These are phyloP conservation scores for Boletus edulis DNA, from an alignment of 768 basidiomycete genomes.

Conservation along the genomic window DNA sequence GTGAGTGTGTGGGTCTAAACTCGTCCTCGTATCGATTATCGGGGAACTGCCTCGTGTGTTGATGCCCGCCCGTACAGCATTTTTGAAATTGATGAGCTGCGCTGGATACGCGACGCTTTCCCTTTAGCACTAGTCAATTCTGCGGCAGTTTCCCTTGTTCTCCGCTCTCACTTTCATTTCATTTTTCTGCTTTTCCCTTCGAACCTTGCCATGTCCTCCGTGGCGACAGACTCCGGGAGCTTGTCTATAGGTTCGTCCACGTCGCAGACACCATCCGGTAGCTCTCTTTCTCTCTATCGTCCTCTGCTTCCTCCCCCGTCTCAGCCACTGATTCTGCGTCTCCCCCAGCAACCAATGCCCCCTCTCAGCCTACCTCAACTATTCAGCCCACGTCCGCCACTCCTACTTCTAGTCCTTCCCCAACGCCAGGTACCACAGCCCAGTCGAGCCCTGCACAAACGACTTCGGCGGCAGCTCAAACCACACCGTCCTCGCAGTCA, in stretches of 20 bases:
- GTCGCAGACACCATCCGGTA: slow-evolving; percentile 13
- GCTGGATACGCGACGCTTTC: neutral
- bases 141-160: neutral
- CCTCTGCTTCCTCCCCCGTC: neutral
- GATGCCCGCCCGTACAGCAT: neutral
- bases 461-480: neutral
- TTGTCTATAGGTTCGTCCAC: neutral
- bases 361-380: neutral
- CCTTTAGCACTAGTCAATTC: too few relatives aligned
- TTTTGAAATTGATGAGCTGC: neutral
- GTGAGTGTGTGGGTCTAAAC: too few relatives aligned
- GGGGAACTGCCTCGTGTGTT: neutral
- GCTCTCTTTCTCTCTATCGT: slow-evolving; percentile 12
- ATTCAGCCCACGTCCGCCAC: neutral
- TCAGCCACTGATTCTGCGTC: slow-evolving; percentile 13
- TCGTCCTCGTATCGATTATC: neutral
- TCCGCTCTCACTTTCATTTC: neutral
- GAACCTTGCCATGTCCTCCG: slow-evolving; percentile 19
- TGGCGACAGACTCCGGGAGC: neutral
- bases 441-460: slow-evolving; percentile 1
- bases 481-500: neutral
- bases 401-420: neutral
- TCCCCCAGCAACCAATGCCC: slow-evolving; percentile 1
- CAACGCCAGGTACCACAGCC: neutral
- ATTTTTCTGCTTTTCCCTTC: neutral